Conservation (phyloP, 2,329 filamentous ascomycete species). For the Fonsecaea nubica region DNA sequence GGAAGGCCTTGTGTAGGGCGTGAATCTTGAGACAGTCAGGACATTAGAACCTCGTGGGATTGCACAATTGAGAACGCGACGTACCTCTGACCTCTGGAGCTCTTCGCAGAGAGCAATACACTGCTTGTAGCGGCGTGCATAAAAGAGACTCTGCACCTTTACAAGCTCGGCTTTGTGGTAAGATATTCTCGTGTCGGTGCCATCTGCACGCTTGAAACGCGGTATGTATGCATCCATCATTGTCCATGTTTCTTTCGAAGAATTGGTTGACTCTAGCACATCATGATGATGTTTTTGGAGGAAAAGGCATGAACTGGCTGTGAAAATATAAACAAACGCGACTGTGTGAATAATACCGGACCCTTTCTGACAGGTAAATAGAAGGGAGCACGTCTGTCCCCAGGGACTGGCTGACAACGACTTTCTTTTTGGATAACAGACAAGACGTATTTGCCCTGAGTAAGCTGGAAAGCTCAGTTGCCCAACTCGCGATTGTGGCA, state of each 20-base stretch:
- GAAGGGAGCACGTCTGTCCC: background rate
- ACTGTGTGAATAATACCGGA: constrained; percentile 8
- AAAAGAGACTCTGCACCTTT: constrained; percentile 30
- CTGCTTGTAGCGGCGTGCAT: constrained; percentile 34
- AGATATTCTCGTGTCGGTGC: constrained; percentile 15
- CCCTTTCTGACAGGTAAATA: background rate
- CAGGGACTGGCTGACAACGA: background rate
- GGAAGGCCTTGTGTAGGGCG: constrained; percentile 36
- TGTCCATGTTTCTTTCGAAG: background rate
- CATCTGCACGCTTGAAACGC: constrained; percentile 13
- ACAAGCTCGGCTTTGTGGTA: constrained; percentile 30
- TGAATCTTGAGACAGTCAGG: constrained; percentile 29
- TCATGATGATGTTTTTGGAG: background rate
- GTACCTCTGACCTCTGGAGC: constrained; percentile 28
- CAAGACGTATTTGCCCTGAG: background rate
- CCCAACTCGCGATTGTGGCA: background rate
- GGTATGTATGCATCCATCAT: constrained; percentile 15
- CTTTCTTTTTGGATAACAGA: background rate
- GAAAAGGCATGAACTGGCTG: background rate
- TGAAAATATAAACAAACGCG: background rate
- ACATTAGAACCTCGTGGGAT: background rate
- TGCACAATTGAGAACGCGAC: background rate
- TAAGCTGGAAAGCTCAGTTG: background rate
- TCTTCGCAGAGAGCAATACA: constrained; percentile 35
- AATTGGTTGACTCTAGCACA: too few species aligned